Evolutionary conservation across 306 rosid genomes (phyloP).

Genomic region (Hippophae rhamnoides): DNA sequence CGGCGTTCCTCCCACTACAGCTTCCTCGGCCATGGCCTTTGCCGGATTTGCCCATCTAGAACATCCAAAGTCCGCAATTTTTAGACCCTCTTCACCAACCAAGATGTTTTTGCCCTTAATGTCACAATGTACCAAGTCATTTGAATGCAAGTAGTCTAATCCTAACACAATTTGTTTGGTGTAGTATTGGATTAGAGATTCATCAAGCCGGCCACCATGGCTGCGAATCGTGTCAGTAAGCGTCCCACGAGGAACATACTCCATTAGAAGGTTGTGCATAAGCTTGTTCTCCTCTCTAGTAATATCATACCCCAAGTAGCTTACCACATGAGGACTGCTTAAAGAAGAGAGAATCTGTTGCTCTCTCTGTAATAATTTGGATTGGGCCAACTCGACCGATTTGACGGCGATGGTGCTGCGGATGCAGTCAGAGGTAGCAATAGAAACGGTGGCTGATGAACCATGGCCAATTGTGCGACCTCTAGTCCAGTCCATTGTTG

Average conservation of each 20-base stretch:
- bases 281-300: conserved; percentile 38
- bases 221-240: conserved; percentile 26
- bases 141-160: conserved; percentile 56
- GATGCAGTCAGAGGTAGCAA: conserved; percentile 31
- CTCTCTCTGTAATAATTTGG: conserved; percentile 48
- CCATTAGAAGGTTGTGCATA: conserved; percentile 70
- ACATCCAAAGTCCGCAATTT: conserved; percentile 83
- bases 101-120: conserved; percentile 68
- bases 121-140: conserved; percentile 80
- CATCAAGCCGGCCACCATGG: conserved; percentile 31
- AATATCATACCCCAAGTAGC: conserved; percentile 51
- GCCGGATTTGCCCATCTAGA: conserved; percentile 29
- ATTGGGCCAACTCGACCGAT: conserved; percentile 45
- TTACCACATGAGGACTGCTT: conserved; percentile 43
- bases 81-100: conserved; percentile 44
- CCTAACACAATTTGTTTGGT: conserved; percentile 42
- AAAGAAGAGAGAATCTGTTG: conserved; percentile 50
- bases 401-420: conserved; percentile 51
- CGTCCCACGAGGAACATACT: conserved; percentile 49
- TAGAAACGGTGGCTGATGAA: conserved; percentile 66
- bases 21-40: neutral
- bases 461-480: conserved; percentile 65
- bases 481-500: conserved; percentile 66
- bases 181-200: conserved; percentile 26
- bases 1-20: conserved; percentile 56